Percentiles rank a stretch among this genome's conserved stretches.
Conservation (phyloP, 2,329 filamentous ascomycete genomes). For the Nannizziopsis arthrosporioides region DNA sequence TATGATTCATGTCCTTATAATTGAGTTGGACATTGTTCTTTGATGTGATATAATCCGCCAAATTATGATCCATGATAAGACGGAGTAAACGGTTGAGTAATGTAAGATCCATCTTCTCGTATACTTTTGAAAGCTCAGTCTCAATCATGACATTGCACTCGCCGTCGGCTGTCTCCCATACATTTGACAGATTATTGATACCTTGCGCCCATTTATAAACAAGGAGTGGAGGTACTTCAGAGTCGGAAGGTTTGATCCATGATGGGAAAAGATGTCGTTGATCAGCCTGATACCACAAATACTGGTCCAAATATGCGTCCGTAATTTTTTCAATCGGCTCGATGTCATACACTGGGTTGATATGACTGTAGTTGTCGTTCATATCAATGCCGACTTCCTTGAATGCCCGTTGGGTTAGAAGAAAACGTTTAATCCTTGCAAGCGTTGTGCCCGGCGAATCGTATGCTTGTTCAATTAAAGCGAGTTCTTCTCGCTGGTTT, state of each 20-base stretch:
- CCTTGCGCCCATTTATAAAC: slow-evolving; percentile 99
- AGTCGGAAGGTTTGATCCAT: slow-evolving; percentile 99
- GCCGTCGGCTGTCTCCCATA: slow-evolving; percentile 87
- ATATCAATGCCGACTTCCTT: slow-evolving; percentile 99
- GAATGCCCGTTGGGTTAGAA: slow-evolving; percentile 93
- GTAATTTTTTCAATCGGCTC: slow-evolving; percentile 99
- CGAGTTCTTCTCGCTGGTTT: slow-evolving; percentile 91
- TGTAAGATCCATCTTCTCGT: slow-evolving; percentile 97
- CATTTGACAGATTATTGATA: slow-evolving; percentile 92
- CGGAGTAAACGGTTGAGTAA: slow-evolving; percentile 84
- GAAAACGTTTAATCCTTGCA: slow-evolving; percentile 91
- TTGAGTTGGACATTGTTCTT: slow-evolving; percentile 99
- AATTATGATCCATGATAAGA: slow-evolving; percentile 97
- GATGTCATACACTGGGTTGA: slow-evolving; percentile 97
- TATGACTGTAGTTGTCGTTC: slow-evolving; percentile 99
- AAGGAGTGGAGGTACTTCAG: slow-evolving; percentile 85
- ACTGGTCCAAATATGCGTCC: slow-evolving; percentile 95
- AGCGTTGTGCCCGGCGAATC: slow-evolving; percentile 93
- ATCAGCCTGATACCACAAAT: slow-evolving; percentile 97
- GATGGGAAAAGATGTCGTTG: slow-evolving; percentile 92
- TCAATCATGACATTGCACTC: slow-evolving; percentile 99
- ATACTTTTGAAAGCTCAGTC: slow-evolving; percentile 96
- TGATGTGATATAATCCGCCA: slow-evolving; percentile 96
- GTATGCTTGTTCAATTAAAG: slow-evolving; percentile 94
- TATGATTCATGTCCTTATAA: slow-evolving; percentile 99